Evolutionary conservation across 352 stramenopile genomes (phyloP), one percentile per base, ranked within the genome.

Genomic region (Albugo laibachii): DNA sequence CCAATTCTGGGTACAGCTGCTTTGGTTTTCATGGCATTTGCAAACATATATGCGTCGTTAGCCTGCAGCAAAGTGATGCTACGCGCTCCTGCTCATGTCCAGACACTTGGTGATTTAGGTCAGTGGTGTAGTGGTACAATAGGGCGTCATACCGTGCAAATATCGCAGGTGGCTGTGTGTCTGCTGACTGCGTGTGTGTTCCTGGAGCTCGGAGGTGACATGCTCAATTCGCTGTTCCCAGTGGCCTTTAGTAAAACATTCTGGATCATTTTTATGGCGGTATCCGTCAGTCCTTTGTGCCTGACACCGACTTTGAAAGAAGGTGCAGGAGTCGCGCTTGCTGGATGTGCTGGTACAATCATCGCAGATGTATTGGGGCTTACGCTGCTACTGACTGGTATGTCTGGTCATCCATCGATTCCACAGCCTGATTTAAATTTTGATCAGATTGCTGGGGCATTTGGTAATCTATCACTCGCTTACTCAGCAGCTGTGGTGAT

Each of bases 201-300:
- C 54, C 59, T 82, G 11, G 66, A 80, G 37, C 63, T 82, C n/a
- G 66, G 66, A 13, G 66, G 69, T 36, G 65, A 53, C 19, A 41
- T 81, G 15, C 54, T 79, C 3, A 52, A 67, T 39, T 53, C 47
- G 4, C 67, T 83, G 20, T 83, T 80, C 54, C 60, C 66, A 0
- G 57, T 47, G 3, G 50, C 66, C 18, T 74, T 80, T 45, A 63
- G 49, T 16, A 46, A 63, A 34, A 62, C 59, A 19, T 75, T 57
- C 10, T 83, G 70, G 70, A 80, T 69, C 46, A 73, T 78, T 36
- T 47, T 79, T 36, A 82, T 82, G 69, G 66, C 65, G 13, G 15
- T 74, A 12, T 68, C 55, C 36, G 49, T 73, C 44, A 36, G 66
- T 31, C 69, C 69, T 0, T 58, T 82, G 36, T 70, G 64, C n/a